Base-by-base conservation (phyloP, 441 rosid genomes). In the Metrosideros polymorpha region DNA sequence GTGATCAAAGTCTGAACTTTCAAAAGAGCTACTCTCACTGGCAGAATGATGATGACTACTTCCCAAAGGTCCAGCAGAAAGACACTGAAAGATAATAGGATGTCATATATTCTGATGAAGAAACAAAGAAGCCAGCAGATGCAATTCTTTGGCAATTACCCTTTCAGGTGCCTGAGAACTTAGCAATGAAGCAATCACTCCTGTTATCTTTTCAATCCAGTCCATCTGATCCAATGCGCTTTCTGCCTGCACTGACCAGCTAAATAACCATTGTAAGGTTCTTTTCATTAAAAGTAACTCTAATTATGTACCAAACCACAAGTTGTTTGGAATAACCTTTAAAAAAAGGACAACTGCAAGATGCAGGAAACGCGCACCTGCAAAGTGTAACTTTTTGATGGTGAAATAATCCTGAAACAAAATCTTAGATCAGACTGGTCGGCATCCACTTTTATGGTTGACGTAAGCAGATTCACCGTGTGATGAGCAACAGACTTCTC, bases 401-500 rank as follows among this genome's bases (percentile, higher is more conserved):
- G 99, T 88, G 99, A 98, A 92, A 98, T 98, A 87, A 98, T 97
- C 92, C 99, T 93, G 92, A 98, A 98, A 93, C 99, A 98, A 91
- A 98, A 98, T 88, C 99, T 95, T 87, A 98, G 93, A 91, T 98
- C 99, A 84, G 99, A 97, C 85, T 98, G 99, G 87, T 97, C 99
- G 83, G 99, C 98, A 61, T 98, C 99, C 75, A 93, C 98, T 93
- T 98, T 98, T 85, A 97, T 97, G 57, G 99, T 98, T 35, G 99
- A 96, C 55, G 99, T 98, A 89, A 98, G 98, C 90, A 98, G 94
- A 94, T 97, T 98, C 91, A 98, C 99, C 12, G 99, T 98, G 92
- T 98, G 99, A 90, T 94, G 99, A 86, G 99, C 99, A 89, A 97
- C 99, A 84, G 99, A 94, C 89, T 98, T 97, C 91, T 97, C 99